Conservation (phyloP, 805 yeast genomes). For the Wickerhamiella hasegawae region DNA sequence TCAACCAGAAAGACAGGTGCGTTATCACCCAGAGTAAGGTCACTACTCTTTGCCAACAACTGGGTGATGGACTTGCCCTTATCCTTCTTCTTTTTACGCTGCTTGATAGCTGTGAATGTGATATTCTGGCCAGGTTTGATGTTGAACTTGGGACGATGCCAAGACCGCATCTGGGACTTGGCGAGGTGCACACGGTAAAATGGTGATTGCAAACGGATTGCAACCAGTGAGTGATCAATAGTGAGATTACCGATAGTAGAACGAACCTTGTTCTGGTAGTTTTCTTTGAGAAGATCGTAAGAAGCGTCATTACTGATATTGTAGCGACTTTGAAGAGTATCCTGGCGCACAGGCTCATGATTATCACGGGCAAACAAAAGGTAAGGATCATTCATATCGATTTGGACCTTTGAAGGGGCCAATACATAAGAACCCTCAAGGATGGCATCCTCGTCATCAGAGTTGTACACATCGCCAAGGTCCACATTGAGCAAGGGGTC, state of each 20-base stretch:
- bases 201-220: slow-evolving; percentile 74
- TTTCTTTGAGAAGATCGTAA: slow-evolving; percentile 67
- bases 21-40: slow-evolving; percentile 70
- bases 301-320: slow-evolving; percentile 79
- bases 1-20: slow-evolving; percentile 67
- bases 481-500: slow-evolving; percentile 3
- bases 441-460: slow-evolving; percentile 42
- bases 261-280: slow-evolving; percentile 82
- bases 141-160: slow-evolving; percentile 64
- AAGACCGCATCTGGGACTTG: slow-evolving; percentile 51
- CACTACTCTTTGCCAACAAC: slow-evolving; percentile 51
- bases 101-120: slow-evolving; percentile 56
- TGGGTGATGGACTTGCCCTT: slow-evolving; percentile 68
- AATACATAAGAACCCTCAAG: slow-evolving; percentile 43
- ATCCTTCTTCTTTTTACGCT: slow-evolving; percentile 77
- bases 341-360: slow-evolving; percentile 7
- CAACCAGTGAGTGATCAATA: slow-evolving; percentile 86
- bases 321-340: slow-evolving; percentile 39
- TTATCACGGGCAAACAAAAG: slow-evolving; percentile 40
- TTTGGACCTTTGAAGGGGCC: slow-evolving; percentile 20
- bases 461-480: slow-evolving; percentile 20
- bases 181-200: slow-evolving; percentile 67
- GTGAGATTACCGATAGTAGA: slow-evolving; percentile 80
- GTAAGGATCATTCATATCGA: slow-evolving; percentile 81
- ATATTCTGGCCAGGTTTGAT: slow-evolving; percentile 67